Evolutionary conservation across 2,329 filamentous ascomycete genomes (phyloP).

Genomic region (Alternaria angustiovoidea): DNA sequence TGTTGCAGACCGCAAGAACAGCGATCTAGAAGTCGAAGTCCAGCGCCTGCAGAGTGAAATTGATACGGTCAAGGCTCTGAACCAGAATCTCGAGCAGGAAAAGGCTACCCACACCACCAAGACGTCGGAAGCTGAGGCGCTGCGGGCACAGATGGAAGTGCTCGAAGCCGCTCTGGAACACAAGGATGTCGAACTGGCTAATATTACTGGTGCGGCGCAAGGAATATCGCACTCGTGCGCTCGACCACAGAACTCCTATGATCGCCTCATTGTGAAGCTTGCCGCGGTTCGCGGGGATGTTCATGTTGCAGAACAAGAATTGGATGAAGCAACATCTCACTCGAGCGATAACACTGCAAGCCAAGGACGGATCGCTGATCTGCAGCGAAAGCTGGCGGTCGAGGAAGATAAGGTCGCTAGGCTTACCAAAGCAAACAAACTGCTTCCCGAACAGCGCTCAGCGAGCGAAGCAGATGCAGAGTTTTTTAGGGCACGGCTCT

Average conservation of each 20-base stretch:
- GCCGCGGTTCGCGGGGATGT: no score
- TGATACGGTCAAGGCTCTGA: neutral
- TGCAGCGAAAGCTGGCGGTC: no score
- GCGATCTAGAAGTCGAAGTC: neutral
- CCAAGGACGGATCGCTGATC: no score
- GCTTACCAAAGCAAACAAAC: no score
- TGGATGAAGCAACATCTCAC: neutral
- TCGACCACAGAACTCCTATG: no score
- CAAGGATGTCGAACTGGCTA: neutral
- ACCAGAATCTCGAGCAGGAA: neutral
- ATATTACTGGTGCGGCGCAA: no score
- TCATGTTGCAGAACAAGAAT: no score
- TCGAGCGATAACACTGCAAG: neutral
- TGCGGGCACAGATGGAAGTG: neutral
- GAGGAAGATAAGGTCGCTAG: neutral
- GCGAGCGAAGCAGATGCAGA: no score
- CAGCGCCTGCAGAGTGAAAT: neutral
- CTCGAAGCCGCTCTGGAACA: neutral
- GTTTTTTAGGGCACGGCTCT: no score
- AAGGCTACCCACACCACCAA: neutral
- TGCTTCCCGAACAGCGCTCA: no score
- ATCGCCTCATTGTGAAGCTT: no score
- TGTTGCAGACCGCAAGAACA: neutral
- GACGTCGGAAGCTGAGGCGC: neutral
- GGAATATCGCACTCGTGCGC: no score